Base-by-base conservation (phyloP, 2,329 filamentous ascomycete genomes). In the Cryphonectria carpinicola region DNA sequence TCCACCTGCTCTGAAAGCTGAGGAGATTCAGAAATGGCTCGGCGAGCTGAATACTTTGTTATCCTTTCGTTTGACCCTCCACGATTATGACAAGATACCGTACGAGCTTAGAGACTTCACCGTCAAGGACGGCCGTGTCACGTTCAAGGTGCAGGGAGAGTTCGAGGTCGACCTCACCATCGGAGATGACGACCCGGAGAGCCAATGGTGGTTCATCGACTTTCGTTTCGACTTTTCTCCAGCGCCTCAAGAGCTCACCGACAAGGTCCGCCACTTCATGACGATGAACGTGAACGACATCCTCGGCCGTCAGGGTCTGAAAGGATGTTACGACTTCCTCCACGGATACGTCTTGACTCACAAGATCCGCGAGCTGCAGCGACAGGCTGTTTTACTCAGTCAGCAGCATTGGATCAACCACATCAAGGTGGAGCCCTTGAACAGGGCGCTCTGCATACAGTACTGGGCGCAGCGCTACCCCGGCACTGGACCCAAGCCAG, bases 141-240 rank as follows among this genome's bases (percentile, higher is more conserved):
- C 94, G 0, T 99, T 99, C 79, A 88, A 84, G 63, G 92, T 98
- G 1, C 83, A 88, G 3, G 88, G 89, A 67, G 95, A 98, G 79
- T 98, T 98, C 76, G 95, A 98, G 79, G 89, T 98, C 28, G 96
- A 98, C 78, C 87, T 99, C 66, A 95, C 94, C 0, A 92, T 98
- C 73, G 93, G 93, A 25, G 92, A 95, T 75, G 95, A 98, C 77
- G 92, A 96, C 74, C 88, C 90, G 25, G 85, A 90, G 43, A 92
- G 92, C 68, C 95, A 97, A 76, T 97, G 97, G 78, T 98, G 92
- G 86, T 97, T 98, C 78, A 93, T 98, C 73, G 95, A 98, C 79
- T 90, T 98, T 76, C 89, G 95, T 71, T 94, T 97, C 75, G 83
- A 90, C 19, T 99, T 97, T 79, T 86, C 84, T 11, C 95, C 95